Base-by-base conservation (phyloP, 2,329 filamentous ascomycete genomes). In the Phoma sp. region DNA sequence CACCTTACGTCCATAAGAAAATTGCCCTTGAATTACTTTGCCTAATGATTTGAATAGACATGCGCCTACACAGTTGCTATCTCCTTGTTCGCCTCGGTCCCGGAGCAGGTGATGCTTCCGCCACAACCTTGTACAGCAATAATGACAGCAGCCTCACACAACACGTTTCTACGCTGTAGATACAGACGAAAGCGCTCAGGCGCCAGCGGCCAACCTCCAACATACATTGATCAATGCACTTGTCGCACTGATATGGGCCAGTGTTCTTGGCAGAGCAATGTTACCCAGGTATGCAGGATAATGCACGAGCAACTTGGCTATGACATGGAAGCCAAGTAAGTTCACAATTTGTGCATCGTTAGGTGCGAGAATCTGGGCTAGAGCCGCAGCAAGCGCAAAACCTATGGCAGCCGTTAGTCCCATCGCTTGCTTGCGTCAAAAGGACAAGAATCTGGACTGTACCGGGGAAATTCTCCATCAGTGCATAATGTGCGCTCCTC, bases 401-500 rank as follows among this genome's bases (percentile, higher is more conserved):
- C 35, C 60, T 62, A n/a, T 2, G 4, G n/a, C 5, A 35, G 0
- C 3, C 8, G 22, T 48, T 8, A 52, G 41, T 14, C 10, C 18
- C 4, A 9, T 9, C 14, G 9, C n/a, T 2, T 22, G 22, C 4
- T 3, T 4, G 3, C 18, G 4, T 22, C 4, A 24, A n/a, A 7
- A 14, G 7, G 13, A 10, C 13, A 5, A 23, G 25, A 40, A 13
- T 11, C 30, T 6, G 2, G 11, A 4, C 22, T 22, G n/a, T 43
- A 64, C 59, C 62, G 4, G 61, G 63, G n/a, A 66, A 66, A 36
- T 64, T 66, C 37, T 66, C 63, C 60, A 66, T 55, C 3, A 66
- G 24, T 29, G 61, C 61, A 46, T 64, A 63, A 38, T 66, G 63
- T 11, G 63, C 61, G 29, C 63, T 66, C 13, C 60, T 52, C 22